Evolutionary conservation across 345 rosid genomes (phyloP).

Genomic region (Euphorbia peplus): DNA sequence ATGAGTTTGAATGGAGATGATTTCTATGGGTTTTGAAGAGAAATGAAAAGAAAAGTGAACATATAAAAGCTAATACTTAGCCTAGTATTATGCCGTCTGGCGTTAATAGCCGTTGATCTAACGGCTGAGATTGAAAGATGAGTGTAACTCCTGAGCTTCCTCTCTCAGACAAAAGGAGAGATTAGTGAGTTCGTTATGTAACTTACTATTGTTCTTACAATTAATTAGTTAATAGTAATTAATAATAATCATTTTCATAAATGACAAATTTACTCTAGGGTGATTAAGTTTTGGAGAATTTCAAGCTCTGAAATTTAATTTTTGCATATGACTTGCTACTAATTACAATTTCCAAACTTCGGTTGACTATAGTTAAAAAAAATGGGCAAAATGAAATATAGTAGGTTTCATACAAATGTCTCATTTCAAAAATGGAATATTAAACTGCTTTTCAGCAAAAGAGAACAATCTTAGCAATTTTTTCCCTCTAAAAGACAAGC

Average conservation of each 20-base stretch:
- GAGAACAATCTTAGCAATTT: constrained; percentile 11
- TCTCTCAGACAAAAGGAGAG: constrained; percentile 31
- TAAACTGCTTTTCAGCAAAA: constrained; percentile 17
- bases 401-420: constrained; percentile 7
- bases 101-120: constrained; percentile 39
- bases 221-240: no score
- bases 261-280: constrained; percentile 4
- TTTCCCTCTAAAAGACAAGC: constrained; percentile 24
- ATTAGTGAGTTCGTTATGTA: constrained; percentile 45
- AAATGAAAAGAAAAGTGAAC: no score
- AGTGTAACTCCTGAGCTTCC: constrained; percentile 60
- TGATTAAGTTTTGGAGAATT: constrained; percentile 3
- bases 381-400: no score
- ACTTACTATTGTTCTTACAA: constrained; percentile 20
- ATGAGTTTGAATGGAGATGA: constrained; percentile 8
- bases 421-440: constrained; percentile 16
- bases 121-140: constrained; percentile 33
- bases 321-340: neutral
- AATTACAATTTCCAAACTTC: no score
- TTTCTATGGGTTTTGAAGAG: no score
- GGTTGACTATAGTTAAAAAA: no score
- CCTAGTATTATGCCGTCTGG: constrained; percentile 33
- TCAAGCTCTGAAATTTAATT: constrained; percentile 16
- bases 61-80: constrained; percentile 36
- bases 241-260: neutral